Evolutionary conservation across 2,329 filamentous ascomycete species (phyloP), one percentile per base, ranked within the genome.

Genomic region (Neonectria hederae): DNA sequence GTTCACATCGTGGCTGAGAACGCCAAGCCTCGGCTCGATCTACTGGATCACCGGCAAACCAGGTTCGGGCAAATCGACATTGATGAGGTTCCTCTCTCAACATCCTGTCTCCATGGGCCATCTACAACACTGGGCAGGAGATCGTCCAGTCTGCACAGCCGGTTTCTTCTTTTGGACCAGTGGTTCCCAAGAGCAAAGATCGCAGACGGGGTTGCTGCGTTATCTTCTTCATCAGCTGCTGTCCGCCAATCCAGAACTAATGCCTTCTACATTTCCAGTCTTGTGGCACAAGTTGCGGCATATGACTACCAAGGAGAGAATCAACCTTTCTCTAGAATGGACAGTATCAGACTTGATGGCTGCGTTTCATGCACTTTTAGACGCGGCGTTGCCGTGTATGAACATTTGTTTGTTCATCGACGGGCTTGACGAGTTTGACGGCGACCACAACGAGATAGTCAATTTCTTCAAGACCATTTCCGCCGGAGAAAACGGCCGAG

Each of bases 121-220:
- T 6, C 65, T 76, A 8, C 65, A 59, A 1, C 17, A 35, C 1
- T 81, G 78, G 79, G 69, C 77, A 0, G 67, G 32, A 0, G 63
- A 45, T 0, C 62, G 43, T 55, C 72, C 73, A 0, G 68, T 78
- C 2, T 75, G 73, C 2, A 77, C 75, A 0, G 79, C 80, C 0
- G 77, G 75, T 0, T 84, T 80, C 69, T 84, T 82, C 65, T 83
- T 84, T 61, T 84, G 82, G 82, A 81, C 77, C 2, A 79, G 77
- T 19, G 80, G 79, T 4, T 78, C 77, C 0, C 66, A 72, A 21
- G 77, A 78, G 32, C 80, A 81, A 66, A 72, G 76, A 17, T 81
- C 79, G 0, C 75, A 78, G 45, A 75, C 73, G 1, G 80, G 79
- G 0, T 62, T 81, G 10, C 48, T 81, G 26, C 75, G 78, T 3